Base-by-base conservation (phyloP, 768 basidiomycete genomes). In the Lyophyllum shimeji region DNA sequence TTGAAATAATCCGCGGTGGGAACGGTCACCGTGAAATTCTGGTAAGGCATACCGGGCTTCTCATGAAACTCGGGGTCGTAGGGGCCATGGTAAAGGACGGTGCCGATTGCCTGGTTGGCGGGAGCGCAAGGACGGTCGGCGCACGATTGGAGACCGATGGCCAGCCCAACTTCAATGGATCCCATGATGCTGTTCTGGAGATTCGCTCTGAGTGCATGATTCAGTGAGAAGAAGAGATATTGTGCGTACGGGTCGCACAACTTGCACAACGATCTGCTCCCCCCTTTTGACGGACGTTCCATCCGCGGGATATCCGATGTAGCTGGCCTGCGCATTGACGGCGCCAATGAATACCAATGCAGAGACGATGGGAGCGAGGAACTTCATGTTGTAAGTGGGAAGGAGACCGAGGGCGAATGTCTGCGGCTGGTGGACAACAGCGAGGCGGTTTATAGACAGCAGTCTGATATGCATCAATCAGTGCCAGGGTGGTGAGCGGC, bases 21-120 rank as follows among this genome's bases (percentile, higher is more conserved):
- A 11, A 71, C 58, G 21, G 62, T 69, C 18, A 81, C 68, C 0
- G 74, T 73, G 60, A 81, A 77, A 62, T 80, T 80, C 60, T 81
- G 63, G 58, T 78, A 79, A 2, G 76, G 75, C 23, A 64, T 54
- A 46, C 67, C 69, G 1, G 68, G 62, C 25, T 56, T 60, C 43
- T 67, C 69, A 44, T 72, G 71, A 4, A 69, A 21, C 49, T 67
- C 60, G 0, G 79, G 78, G 25, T 61, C 54, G 56, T 70, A 79
- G 1, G 64, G 58, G 24, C 79, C 80, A 18, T 71, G 74, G 60
- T 72, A 80, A 46, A 82, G 58, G 44, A 81, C 63, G 6, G 50
- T 62, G 20, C 79, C 80, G 56, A 80, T 54, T 52, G 63, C 43
- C 8, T 52, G 53, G 21, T 46, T 52, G n/a, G 71, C 63, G 5